Percentiles rank a stretch among this genome's conserved stretches.
Evolutionary conservation across 129 eudicot species (phyloP).

Genomic region (Scalesia atractyloides): DNA sequence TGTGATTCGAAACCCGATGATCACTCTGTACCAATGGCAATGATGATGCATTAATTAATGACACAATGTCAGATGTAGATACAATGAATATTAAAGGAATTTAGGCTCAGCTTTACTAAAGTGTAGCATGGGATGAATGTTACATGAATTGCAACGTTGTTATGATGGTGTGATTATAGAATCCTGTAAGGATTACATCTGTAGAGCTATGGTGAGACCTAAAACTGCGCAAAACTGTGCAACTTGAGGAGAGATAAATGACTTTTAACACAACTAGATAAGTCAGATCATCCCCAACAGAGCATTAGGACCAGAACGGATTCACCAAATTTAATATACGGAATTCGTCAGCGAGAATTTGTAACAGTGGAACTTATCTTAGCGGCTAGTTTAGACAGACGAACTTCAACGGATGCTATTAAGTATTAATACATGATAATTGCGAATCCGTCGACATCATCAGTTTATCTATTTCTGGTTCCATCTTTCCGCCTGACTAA

Average conservation of each 20-base stretch:
- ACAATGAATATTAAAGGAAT: neutral
- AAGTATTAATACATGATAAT: neutral
- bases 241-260: neutral
- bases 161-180: neutral
- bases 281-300: no score
- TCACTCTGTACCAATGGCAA: slow-evolving; percentile 1
- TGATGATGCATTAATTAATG: neutral
- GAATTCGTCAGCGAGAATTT: neutral
- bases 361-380: no score
- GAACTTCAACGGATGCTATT: neutral
- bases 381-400: no score
- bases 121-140: neutral
- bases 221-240: neutral
- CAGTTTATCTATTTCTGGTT: neutral
- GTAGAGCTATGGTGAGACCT: neutral
- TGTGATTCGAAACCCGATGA: neutral
- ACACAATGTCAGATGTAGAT: neutral
- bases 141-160: neutral
- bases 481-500: neutral
- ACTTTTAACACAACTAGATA: neutral
- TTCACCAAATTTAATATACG: no score
- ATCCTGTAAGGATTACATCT: neutral
- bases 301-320: no score
- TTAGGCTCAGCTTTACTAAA: neutral
- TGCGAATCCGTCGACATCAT: slow-evolving; percentile 5